These are phyloP conservation scores for Cinnamomum micranthum DNA, from an alignment of 164 flowering plant species.

Conservation along the genomic window DNA sequence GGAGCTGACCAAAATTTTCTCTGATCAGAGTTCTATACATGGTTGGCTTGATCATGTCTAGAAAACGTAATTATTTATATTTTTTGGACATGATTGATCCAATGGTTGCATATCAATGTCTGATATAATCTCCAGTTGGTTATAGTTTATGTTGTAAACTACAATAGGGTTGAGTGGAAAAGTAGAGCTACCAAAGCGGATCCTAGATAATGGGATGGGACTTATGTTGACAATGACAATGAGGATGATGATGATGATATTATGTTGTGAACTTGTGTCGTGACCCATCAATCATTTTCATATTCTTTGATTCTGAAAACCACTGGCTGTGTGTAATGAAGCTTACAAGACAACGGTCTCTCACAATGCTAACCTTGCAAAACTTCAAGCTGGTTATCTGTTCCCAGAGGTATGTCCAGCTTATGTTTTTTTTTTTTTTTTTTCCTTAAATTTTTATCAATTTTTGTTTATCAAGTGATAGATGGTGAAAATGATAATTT, in stretches of 20 bases:
- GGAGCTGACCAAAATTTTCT: no score
- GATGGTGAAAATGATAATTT: neutral
- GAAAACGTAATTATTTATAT: no score
- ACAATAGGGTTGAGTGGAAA: neutral
- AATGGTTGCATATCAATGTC: no score
- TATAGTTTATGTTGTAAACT: neutral
- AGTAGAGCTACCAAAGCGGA: neutral
- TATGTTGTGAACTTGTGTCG: neutral
- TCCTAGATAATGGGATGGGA: neutral
- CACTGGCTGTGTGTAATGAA: constrained; percentile 20
- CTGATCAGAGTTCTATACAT: no score
- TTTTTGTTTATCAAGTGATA: neutral
- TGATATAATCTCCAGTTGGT: no score
- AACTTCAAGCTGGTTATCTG: constrained; percentile 94
- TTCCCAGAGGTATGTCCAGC: constrained; percentile 79
- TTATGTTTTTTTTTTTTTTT: no score
- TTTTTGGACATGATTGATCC: no score
- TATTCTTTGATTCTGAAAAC: neutral
- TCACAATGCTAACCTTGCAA: constrained; percentile 79
- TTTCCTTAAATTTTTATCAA: no score
- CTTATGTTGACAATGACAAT: neutral
- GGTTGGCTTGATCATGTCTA: no score
- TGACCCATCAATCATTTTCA: neutral
- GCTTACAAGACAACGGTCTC: constrained; percentile 76
- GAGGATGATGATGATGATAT: neutral